A percentile compares a stretch with the other conserved stretches of the same genome.
Evolutionary conservation across 306 rosid genomes (phyloP).

Genomic region (Corylus americana): DNA sequence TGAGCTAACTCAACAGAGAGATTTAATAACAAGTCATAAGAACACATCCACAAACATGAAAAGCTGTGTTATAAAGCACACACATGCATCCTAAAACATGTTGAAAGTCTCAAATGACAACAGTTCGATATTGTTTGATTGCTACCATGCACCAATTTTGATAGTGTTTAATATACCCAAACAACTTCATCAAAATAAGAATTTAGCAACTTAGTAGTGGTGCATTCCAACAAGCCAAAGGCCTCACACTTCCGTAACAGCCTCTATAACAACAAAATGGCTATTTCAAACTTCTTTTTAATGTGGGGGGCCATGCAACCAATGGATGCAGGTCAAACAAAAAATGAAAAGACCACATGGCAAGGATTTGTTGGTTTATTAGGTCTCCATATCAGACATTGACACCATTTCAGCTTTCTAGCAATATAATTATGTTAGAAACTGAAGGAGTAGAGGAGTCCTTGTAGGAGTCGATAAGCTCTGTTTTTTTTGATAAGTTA

Average conservation of each 20-base stretch:
- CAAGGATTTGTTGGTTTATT: background rate
- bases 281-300: background rate
- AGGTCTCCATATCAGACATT: background rate
- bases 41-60: background rate
- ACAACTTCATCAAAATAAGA: background rate
- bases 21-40: background rate
- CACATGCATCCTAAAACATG: background rate
- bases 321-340: background rate
- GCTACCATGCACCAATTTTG: background rate
- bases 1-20: background rate
- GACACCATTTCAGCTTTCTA: conserved; percentile 7
- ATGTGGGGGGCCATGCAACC: background rate
- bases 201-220: background rate
- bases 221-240: background rate
- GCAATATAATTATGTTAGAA: background rate
- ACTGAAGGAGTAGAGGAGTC: too few relatives aligned
- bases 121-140: background rate
- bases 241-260: background rate
- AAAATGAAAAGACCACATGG: background rate
- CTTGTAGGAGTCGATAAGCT: too few relatives aligned
- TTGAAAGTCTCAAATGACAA: background rate
- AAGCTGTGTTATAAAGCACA: too few relatives aligned
- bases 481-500: too few relatives aligned
- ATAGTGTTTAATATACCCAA: too few relatives aligned
- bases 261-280: background rate